Evolutionary conservation across 495 filamentous ascomycete genomes (phyloP).

Genomic region (Daldinia caldariorum): DNA sequence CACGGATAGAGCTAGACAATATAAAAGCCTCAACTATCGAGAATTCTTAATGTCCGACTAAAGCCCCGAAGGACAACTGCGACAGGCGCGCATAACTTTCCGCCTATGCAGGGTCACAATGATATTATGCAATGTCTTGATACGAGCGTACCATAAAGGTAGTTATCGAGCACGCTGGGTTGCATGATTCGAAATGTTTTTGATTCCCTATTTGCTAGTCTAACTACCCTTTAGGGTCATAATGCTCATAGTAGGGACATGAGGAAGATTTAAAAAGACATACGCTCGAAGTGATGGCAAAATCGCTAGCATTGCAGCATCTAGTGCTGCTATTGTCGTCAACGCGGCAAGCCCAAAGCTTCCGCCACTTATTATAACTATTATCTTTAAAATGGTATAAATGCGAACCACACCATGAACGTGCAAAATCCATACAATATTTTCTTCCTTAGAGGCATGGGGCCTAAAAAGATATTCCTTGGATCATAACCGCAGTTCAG

Average conservation of each 20-base stretch:
- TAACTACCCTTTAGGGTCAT: neutral
- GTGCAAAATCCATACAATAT: conserved; percentile 46
- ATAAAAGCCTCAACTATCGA: neutral
- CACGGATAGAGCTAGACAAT: neutral
- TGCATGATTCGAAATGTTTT: neutral
- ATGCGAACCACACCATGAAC: conserved; percentile 50
- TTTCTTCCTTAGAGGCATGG: conserved; percentile 40
- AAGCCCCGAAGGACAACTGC: neutral
- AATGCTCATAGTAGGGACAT: neutral
- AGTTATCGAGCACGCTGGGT: neutral
- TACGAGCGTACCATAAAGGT: too few relatives aligned
- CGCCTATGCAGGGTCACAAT: neutral
- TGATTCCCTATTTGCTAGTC: neutral
- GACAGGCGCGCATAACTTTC: neutral
- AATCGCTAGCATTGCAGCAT: conserved; percentile 14
- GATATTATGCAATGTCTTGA: neutral
- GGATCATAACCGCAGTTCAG: conserved; percentile 49
- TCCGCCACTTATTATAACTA: conserved; percentile 25
- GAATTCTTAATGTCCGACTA: neutral
- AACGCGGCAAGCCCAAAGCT: conserved; percentile 16
- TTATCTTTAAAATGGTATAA: conserved; percentile 47
- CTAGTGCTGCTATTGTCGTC: conserved; percentile 17
- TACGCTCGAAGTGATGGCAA: conserved; percentile 11
- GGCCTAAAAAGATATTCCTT: conserved; percentile 43
- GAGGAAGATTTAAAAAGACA: conserved; percentile 11